Conservation (phyloP, 2,329 filamentous ascomycete species). For the Colletotrichum tanaceti region DNA sequence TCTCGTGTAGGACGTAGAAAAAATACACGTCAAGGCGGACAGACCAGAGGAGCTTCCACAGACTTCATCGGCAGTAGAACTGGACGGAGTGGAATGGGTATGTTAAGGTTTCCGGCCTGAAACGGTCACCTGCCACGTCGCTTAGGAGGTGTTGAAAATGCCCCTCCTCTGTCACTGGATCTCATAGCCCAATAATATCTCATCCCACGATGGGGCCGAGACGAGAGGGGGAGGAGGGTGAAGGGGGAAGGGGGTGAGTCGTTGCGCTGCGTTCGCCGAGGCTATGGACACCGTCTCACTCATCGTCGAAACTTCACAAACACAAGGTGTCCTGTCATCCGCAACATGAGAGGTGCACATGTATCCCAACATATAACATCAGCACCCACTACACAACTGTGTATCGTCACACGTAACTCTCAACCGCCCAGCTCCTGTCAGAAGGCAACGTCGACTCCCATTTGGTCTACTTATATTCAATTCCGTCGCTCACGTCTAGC, state of each 20-base stretch:
- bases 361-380: background rate
- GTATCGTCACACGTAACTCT: constrained; percentile 2
- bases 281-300: background rate
- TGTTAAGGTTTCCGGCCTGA: background rate
- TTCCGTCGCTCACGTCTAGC: background rate
- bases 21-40: background rate
- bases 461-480: background rate
- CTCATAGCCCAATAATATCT: background rate
- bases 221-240: background rate
- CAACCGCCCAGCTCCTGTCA: background rate
- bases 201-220: constrained; percentile 2
- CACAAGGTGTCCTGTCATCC: background rate
- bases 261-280: constrained; percentile 12
- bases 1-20: background rate
- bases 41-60: background rate
- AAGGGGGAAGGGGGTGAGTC: background rate
- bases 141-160: background rate
- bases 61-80: background rate
- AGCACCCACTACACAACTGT: background rate
- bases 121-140: constrained; percentile 11
- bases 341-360: background rate
- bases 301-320: background rate
- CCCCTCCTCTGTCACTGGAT: background rate
- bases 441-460: background rate
- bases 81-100: background rate